Base-by-base conservation (phyloP, 2,329 filamentous ascomycete genomes). In the Sodiomyces alkalinus region DNA sequence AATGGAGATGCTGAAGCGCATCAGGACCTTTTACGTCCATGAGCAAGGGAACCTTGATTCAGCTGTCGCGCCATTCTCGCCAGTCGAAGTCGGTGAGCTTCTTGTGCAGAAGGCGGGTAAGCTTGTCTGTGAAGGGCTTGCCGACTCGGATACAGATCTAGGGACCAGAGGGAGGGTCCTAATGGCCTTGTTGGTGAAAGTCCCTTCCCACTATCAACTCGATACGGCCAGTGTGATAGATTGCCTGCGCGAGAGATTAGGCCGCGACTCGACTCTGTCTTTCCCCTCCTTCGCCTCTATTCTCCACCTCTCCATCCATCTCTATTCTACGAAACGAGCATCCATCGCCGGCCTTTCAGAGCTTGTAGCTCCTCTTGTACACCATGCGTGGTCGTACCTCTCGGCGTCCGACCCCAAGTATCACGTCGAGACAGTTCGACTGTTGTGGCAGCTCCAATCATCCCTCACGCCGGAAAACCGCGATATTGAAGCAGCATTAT, bases 351-450 rank as follows among this genome's bases (percentile, higher is more conserved):
- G 73, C 15, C 46, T 77, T 27, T 76, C 62, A 31, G 63, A 57
- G 31, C 54, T 92, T 7, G 68, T 87, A 5, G 62, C 71, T 13
- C 63, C 69, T 17, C 56, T 96, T 14, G 74, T 90, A 11, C 60
- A 61, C 2, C 68, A 76, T 31, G 64, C 87, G 0, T 98, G 90
- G 90, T 51, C 58, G 5, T 83, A 81, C 43, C 55, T 98, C 21
- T 80, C 83, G 1, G 76, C 81, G n/a, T 64, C 74, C 9, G 75
- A 77, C 36, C 85, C 86, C 0, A 93, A 93, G 46, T 92, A 87
- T 40, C 90, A 96, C 45, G 86, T 98, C 18, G 92, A 98, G 55
- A 77, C 85, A 12, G 81, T 92, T 7, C 74, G 80, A 32, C 78
- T 74, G 40, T 58, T 98, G 21, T 92, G 90, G 81, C 74, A 83